Evolutionary conservation across 2,329 filamentous ascomycete species (phyloP), one percentile per base, ranked within the genome.

Genomic region (Fusarium metavorans): DNA sequence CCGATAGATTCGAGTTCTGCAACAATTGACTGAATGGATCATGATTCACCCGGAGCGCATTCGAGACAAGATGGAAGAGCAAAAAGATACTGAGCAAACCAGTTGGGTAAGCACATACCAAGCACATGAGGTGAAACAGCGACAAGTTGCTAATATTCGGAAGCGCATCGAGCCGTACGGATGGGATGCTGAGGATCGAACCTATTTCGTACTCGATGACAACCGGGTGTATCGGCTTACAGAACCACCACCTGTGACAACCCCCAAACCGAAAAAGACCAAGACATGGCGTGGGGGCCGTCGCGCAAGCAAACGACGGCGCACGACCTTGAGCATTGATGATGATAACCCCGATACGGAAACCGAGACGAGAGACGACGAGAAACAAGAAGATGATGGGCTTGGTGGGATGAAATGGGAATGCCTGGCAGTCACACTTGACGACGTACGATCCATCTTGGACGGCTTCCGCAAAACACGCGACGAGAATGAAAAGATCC

Each of bases 141-240:
- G 16, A 1, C 2, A 30, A 30, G 25, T 43, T 30, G 69, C 70
- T 82, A 66, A 82, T 48, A 25, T 9, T 16, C 6, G 23, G 10
- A 63, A 93, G 91, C 87, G 92, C 69, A 95, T 97, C 75, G 94
- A 96, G 79, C 93, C 94, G 0, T 92, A 93, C 72, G 97, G 97
- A 11, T 98, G 95, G 91, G 97, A 99, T 82, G 88, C 91, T 25
- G 88, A 98, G 56, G 95, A 97, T 74, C 92, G 95, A 41, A 92
- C 92, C 39, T 97, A 98, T 81, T 97, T 93, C 79, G 92, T 98
- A 4, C 89, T 99, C 5, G 96, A 98, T 78, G 97, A 99, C 81
- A 97, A 98, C 78, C 91, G 97, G 72, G 87, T 99, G 48, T 99
- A 99, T 82, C 93, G 95, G 66, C 88, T 93, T 71, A 95, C 94